Evolutionary conservation across 495 filamentous ascomycete genomes (phyloP), one percentile per base, ranked within the genome.

Genomic region (Penicillium coprophilum): DNA sequence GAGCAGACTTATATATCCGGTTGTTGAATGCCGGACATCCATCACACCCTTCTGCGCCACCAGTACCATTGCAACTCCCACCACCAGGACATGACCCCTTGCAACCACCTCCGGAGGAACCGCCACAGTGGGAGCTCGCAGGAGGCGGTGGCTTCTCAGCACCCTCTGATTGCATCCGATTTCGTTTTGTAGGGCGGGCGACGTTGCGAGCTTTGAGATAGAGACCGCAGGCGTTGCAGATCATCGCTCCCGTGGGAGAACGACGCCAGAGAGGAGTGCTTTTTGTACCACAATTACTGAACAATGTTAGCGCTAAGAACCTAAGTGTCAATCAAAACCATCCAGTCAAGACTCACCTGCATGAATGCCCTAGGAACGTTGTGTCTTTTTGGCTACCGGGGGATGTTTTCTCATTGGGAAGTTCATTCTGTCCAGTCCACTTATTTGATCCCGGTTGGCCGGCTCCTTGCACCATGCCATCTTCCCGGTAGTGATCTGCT

Each of bases 11-110:
- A 51, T 92, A 89, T 43, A 97, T 85, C 43, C 94, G 83, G 70
- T 98, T 98, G 77, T 98, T 98, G 77, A 87, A 97, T 6, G 95
- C 95, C 31, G 94, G 94, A 63, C 94, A 98, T 12, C 94, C 94
- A 68, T 89, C 91, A 70, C 94, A 98, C 23, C 90, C 94, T 59
- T 95, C 89, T n/a, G 92, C 90, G 58, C 94, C 94, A 41, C 94
- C 94, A 27, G 94, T 97, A 15, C 94, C 94, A 74, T 98, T 97
- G 72, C 94, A 98, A 56, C 86, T 89, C 40, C 94, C 94, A 51
- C 93, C 95, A 38, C 94, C 94, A 6, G 94, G 94, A 72, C 94
- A 98, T 15, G 92, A 91, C n/a, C 94, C 94, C 27, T 83, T 83
- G 12, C 82, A 77, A 15, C 80, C 72, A 45, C 69, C 71, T 56